phyloP scores from a whole-genome alignment of 371 early-diverging fungal species.

The Choanephora cucurbitarum region DNA sequence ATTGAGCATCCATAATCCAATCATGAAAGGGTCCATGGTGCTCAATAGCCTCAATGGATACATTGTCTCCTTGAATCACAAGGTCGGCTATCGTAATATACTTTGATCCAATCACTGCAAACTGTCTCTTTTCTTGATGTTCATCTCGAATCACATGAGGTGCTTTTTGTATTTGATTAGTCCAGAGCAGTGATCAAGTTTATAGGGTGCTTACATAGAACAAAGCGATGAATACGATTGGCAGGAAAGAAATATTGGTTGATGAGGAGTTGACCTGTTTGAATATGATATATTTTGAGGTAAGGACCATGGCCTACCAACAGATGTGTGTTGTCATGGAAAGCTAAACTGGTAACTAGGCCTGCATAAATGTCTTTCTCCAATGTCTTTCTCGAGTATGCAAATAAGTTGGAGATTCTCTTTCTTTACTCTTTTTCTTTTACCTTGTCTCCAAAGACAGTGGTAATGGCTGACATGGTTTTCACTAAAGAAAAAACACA shows the following conservation, averaged over 20 bases:
- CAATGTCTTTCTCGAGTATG: conserved; percentile 18
- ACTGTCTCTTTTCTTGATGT: conserved; percentile 14
- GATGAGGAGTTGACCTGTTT: conserved; percentile 40
- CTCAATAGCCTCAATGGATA: conserved; percentile 11
- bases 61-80: conserved; percentile 7
- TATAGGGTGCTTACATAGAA: conserved; percentile 43
- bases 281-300: conserved; percentile 56
- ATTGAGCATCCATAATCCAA: conserved; percentile 76
- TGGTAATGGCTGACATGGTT: too few relatives aligned
- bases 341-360: conserved; percentile 58
- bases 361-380: conserved; percentile 50
- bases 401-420: too few relatives aligned
- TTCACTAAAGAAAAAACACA: too few relatives aligned
- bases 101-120: conserved; percentile 52
- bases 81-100: conserved; percentile 29
- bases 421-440: too few relatives aligned
- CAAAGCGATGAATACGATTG: conserved; percentile 61
- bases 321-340: conserved; percentile 52
- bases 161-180: conserved; percentile 11
- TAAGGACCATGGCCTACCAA: conserved; percentile 65
- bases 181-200: not conserved
- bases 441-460: too few relatives aligned
- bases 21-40: conserved; percentile 47
- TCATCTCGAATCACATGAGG: conserved; percentile 5
- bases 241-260: conserved; percentile 41